These are phyloP conservation scores for Cyberlindnera nakhonratchasimensis DNA, from an alignment of 805 yeast species.

Conservation along the genomic window DNA sequence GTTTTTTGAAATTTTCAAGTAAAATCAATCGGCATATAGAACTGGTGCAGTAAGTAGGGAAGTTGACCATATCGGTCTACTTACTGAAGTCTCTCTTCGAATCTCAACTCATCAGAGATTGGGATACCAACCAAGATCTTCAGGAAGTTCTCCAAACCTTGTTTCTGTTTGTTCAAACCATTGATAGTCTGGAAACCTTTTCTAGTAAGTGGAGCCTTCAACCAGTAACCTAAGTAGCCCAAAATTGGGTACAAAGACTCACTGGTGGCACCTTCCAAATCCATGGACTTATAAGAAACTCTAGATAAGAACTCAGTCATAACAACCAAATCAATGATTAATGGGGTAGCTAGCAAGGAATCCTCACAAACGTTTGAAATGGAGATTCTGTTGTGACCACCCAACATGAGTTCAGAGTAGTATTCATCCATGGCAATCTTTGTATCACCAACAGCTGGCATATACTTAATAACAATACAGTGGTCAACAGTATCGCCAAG, in stretches of 20 bases:
- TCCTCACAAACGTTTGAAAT: constrained; percentile 97
- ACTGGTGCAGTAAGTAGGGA: constrained; percentile 2
- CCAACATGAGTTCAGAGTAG: constrained; percentile 94
- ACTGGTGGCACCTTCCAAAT: constrained; percentile 29
- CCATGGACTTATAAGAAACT: constrained; percentile 67
- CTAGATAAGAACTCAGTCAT: constrained; percentile 89
- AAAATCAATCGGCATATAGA: constrained; percentile 4
- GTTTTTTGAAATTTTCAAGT: neutral
- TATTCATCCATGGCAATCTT: constrained; percentile 99
- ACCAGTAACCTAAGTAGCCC: constrained; percentile 88
- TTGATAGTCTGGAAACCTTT: constrained; percentile 88
- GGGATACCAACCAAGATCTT: constrained; percentile 89
- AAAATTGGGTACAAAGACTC: constrained; percentile 74
- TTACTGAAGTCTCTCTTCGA: constrained; percentile 74
- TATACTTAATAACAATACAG: constrained; percentile 90
- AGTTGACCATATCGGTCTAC: neutral
- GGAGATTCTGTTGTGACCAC: constrained; percentile 93
- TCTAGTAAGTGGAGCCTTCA: constrained; percentile 92
- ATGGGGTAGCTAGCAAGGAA: constrained; percentile 89
- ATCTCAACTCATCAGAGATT: constrained; percentile 85
- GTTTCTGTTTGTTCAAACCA: constrained; percentile 92
- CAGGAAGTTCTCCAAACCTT: constrained; percentile 86
- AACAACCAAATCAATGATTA: constrained; percentile 86
- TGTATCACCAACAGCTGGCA: constrained; percentile 93
- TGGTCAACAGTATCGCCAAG: constrained; percentile 80